Evolutionary conservation across 495 filamentous ascomycete species (phyloP), one percentile per base, ranked within the genome.

Genomic region (Cryomyces minteri): DNA sequence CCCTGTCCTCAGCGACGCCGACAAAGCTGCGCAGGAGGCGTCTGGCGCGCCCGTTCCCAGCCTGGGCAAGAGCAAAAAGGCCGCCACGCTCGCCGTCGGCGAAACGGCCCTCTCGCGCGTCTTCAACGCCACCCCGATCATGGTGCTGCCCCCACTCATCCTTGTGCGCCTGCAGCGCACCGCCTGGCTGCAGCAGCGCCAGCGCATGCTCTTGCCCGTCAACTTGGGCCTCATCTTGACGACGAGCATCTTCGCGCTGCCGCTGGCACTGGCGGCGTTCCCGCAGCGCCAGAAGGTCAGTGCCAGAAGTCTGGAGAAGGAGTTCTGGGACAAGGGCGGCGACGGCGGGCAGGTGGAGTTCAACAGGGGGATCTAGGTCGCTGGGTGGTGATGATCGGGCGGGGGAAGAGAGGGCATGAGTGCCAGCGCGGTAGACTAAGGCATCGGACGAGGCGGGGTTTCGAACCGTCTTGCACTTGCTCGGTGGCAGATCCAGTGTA

Each of bases 101-200:
- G 88, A 98, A 67, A 96, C 90, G 34, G 92, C 90, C 1, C 63
- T 90, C 25, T 83, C 77, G 49, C 74, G 90, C 32, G 84, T 96
- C 32, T 62, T 96, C 50, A 98, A 95, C 61, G 80, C 86, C 44
- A 93, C 82, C 2, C 90, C 90, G 0, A 88, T 98, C 62, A 98
- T 98, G 90, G 86, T 92, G 4, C 64, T 98, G 25, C 90, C 90
- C 25, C 82, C 88, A 28, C 64, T 95, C 49, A 64, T 88, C 33
- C 68, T 94, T 46, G 80, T 94, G n/a, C 65, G 76, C 43, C 61
- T 95, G 45, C 88, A 94, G 68, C 68, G 72, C 57, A 77, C 71
- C 25, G 61, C 74, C 38, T 92, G 83, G 85, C 56, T 94, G 53
- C 74, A 73, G 61, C 63, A 61, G 46, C 72, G 81, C 50, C 85